Evolutionary conservation across 805 yeast genomes (phyloP).

Genomic region (Wickerhamomyces kurtzmanii): DNA sequence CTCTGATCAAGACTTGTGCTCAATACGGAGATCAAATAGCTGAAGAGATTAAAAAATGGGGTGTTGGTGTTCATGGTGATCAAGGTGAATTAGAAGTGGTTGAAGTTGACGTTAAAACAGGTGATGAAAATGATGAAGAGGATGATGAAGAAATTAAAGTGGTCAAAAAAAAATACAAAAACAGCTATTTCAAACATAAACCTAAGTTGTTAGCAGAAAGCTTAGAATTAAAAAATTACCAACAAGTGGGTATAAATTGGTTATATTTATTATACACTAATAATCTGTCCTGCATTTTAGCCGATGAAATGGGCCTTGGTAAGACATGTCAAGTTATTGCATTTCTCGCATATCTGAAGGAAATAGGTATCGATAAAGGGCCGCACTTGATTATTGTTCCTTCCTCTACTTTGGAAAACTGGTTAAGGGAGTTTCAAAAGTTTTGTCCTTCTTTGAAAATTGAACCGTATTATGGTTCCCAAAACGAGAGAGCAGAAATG

Average conservation of each 20-base stretch:
- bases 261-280: conserved; percentile 67
- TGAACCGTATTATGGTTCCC: conserved; percentile 91
- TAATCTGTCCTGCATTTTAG: conserved; percentile 82
- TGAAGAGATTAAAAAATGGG: conserved; percentile 76
- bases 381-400: conserved; percentile 96
- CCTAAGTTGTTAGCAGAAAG: conserved; percentile 60
- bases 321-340: conserved; percentile 95
- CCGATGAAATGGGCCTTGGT: conserved; percentile 98
- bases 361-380: conserved; percentile 45
- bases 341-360: conserved; percentile 77
- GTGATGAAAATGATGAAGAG: conserved; percentile 21
- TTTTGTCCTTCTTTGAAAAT: conserved; percentile 78
- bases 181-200: conserved; percentile 51
- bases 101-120: conserved; percentile 29
- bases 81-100: conserved; percentile 59
- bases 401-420: conserved; percentile 90
- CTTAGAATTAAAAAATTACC: conserved; percentile 74
- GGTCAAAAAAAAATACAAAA: conserved; percentile 9
- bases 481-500: conserved; percentile 74
- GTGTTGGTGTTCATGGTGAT: conserved; percentile 60
- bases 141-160: conserved; percentile 21
- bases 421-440: conserved; percentile 90
- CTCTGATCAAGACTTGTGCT: conserved; percentile 78
- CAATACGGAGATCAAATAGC: conserved; percentile 65
- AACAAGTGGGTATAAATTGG: conserved; percentile 98